Percentiles rank a stretch among this genome's conserved stretches.
These are phyloP conservation scores for Calocybe cyanea DNA, from an alignment of 768 basidiomycete genomes.

Conservation along the genomic window DNA sequence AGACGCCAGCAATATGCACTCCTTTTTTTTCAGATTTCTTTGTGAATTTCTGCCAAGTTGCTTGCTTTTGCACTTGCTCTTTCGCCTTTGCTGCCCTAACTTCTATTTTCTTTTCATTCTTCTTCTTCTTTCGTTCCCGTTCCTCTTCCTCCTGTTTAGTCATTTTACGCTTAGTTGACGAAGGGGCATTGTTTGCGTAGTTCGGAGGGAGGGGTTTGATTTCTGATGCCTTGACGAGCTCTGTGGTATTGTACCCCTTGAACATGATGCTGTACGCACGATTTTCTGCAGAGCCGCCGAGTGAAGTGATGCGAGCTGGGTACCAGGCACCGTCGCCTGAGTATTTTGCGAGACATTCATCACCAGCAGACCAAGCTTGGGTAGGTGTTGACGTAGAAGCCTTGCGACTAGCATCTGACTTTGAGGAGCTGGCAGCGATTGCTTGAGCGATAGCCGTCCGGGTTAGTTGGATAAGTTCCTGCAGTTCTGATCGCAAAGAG, in stretches of 20 bases:
- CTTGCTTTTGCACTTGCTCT: slow-evolving; percentile 81
- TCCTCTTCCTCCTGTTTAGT: slow-evolving; percentile 82
- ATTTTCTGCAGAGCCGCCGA: slow-evolving; percentile 79
- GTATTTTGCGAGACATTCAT: slow-evolving; percentile 84
- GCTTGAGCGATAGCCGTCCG: slow-evolving; percentile 67
- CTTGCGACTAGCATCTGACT: slow-evolving; percentile 57
- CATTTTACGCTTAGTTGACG: slow-evolving; percentile 72
- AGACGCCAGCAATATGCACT: slow-evolving; percentile 81
- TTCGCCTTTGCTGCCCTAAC: slow-evolving; percentile 80
- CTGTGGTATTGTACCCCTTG: slow-evolving; percentile 89
- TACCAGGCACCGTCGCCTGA: slow-evolving; percentile 84
- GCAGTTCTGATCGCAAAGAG: slow-evolving; percentile 71
- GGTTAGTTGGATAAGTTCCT: slow-evolving; percentile 80
- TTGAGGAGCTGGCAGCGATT: slow-evolving; percentile 59
- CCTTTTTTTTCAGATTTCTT: slow-evolving; percentile 95
- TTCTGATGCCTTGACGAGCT: slow-evolving; percentile 70
- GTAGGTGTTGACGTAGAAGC: slow-evolving; percentile 43
- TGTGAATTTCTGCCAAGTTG: slow-evolving; percentile 91
- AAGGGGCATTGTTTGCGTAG: slow-evolving; percentile 38
- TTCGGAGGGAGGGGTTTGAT: slow-evolving; percentile 67
- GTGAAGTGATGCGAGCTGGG: slow-evolving; percentile 81
- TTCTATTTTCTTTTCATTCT: slow-evolving; percentile 92
- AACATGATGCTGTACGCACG: slow-evolving; percentile 87
- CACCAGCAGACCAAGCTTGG: slow-evolving; percentile 72
- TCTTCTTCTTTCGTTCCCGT: slow-evolving; percentile 87